These are phyloP conservation scores for Cyclocybe cylindracea DNA, from an alignment of 768 basidiomycete genomes.

Conservation along the genomic window DNA sequence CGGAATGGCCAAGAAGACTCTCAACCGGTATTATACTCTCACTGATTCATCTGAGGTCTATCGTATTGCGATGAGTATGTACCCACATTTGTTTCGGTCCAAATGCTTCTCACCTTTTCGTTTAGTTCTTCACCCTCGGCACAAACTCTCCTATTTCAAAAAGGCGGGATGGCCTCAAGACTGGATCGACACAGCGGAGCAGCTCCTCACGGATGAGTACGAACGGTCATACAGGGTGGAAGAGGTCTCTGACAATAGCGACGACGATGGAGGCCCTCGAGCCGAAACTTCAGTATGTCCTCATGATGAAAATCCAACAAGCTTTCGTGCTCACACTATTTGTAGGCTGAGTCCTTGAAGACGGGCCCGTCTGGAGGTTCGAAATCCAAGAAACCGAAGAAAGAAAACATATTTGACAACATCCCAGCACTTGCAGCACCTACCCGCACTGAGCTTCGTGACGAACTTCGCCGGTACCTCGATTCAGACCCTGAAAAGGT, in stretches of 20 bases:
- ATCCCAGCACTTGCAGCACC: constrained; percentile 23
- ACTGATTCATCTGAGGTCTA: constrained; percentile 32
- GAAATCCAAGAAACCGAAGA: not conserved
- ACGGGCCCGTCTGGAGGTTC: too few species aligned
- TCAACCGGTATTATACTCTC: constrained; percentile 33
- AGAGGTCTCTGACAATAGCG: not conserved
- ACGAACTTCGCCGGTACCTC: constrained; percentile 33
- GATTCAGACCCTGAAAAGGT: constrained; percentile 24
- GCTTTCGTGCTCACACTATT: not conserved
- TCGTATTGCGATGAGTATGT: constrained; percentile 34
- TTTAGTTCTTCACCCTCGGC: constrained; percentile 30
- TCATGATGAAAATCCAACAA: too few species aligned
- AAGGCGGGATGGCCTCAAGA: constrained; percentile 15
- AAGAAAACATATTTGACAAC: constrained; percentile 36
- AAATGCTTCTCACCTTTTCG: not conserved
- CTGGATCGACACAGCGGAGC: constrained; percentile 24
- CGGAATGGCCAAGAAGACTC: constrained; percentile 22
- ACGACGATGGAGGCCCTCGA: not conserved
- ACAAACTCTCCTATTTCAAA: constrained; percentile 28
- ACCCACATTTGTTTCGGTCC: not conserved
- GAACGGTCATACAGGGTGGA: constrained; percentile 8
- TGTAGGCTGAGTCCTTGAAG: too few species aligned
- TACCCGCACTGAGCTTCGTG: constrained; percentile 11
- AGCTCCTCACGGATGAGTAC: constrained; percentile 11
- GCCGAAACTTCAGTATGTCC: not conserved